Evolutionary conservation across 371 early-diverging fungal species (phyloP).

Genomic region (Apophysomyces ossiformis): DNA sequence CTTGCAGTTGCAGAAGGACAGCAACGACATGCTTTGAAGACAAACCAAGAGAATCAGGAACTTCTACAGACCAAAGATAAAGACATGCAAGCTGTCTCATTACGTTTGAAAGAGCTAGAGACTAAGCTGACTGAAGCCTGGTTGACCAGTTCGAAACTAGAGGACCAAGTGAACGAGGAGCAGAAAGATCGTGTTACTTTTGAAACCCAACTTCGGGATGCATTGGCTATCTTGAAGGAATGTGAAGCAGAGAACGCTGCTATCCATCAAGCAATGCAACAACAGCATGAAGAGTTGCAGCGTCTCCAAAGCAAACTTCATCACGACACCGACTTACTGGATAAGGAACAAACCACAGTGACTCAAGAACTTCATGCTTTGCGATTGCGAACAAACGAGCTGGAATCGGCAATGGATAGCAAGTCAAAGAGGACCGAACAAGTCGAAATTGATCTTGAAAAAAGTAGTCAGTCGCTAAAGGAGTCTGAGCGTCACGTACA

Average conservation of each 20-base stretch:
- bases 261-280: background rate
- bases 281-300: background rate
- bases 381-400: background rate
- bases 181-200: background rate
- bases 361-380: slow-evolving; percentile 1
- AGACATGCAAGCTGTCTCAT: background rate
- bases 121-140: background rate
- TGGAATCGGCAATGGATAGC: background rate
- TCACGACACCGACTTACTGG: background rate
- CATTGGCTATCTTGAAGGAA: background rate
- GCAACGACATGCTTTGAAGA: background rate
- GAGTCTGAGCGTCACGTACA: background rate
- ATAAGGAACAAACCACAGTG: background rate
- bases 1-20: background rate
- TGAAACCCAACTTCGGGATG: slow-evolving; percentile 2
- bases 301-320: background rate
- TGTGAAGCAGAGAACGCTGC: background rate
- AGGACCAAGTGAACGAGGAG: background rate
- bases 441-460: background rate
- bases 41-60: too few relatives aligned
- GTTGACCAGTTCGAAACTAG: background rate
- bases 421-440: background rate
- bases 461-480: background rate
- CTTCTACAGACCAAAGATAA: background rate
- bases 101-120: background rate